phyloP scores from a whole-genome alignment of 2,329 filamentous ascomycete species.

The Exophiala calicioides region DNA sequence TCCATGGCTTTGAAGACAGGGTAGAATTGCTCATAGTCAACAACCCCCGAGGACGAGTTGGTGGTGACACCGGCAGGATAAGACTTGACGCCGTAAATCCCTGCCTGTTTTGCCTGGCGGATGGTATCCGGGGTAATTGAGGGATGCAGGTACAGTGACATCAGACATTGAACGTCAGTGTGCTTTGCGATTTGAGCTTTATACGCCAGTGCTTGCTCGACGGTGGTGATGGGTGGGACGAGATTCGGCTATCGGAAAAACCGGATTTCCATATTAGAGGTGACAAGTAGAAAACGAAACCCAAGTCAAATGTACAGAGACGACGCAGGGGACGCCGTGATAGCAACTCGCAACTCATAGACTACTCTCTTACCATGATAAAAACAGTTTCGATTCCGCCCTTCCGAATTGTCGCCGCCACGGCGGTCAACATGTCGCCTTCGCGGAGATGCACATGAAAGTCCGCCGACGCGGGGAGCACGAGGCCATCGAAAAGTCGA shows the following conservation, averaged over 20 bases:
- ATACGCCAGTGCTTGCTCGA: constrained; percentile 66
- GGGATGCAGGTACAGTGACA: constrained; percentile 70
- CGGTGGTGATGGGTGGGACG: constrained; percentile 63
- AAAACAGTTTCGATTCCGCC: constrained; percentile 66
- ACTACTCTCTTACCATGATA: constrained; percentile 55
- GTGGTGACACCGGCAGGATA: constrained; percentile 54
- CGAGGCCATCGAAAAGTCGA: constrained; percentile 23
- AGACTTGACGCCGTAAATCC: constrained; percentile 62
- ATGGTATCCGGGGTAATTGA: constrained; percentile 69
- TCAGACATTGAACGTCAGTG: constrained; percentile 63
- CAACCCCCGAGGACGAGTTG: constrained; percentile 56
- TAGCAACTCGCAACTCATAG: no score
- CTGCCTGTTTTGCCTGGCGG: constrained; percentile 69
- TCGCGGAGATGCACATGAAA: constrained; percentile 53
- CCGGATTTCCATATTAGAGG: no score
- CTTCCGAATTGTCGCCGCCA: constrained; percentile 56
- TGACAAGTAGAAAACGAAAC: no score
- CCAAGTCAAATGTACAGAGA: no score
- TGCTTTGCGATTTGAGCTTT: constrained; percentile 40
- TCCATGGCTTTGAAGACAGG: constrained; percentile 87
- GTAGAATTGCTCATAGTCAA: constrained; percentile 48
- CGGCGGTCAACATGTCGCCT: constrained; percentile 50
- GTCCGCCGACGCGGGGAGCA: constrained; percentile 28
- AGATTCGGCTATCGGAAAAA: constrained; percentile 62
- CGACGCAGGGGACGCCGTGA: no score